phyloP scores from a whole-genome alignment of 495 filamentous ascomycete species.

The Glutinoglossum americanum region DNA sequence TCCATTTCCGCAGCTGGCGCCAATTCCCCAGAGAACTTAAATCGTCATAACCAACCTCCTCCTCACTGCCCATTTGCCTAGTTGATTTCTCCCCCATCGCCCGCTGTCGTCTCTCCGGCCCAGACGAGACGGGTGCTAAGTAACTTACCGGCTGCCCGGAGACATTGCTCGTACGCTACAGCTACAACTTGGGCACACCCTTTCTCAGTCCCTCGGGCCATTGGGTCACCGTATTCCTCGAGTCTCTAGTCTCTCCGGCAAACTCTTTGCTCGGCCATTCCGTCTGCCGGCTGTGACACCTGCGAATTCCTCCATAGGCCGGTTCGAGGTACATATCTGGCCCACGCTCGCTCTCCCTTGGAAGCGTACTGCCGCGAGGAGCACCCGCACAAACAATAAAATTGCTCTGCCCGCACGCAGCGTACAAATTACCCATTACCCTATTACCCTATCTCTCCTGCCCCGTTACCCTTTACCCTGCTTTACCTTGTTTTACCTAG shows the following conservation, averaged over 20 bases:
- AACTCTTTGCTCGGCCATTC: background rate
- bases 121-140: background rate
- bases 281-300: background rate
- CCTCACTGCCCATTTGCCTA: background rate
- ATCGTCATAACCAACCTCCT: background rate
- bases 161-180: background rate
- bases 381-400: background rate
- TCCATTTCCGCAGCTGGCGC: background rate
- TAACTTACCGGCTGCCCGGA: background rate
- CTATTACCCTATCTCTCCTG: too few species aligned
- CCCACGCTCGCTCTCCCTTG: background rate
- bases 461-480: too few species aligned
- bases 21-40: background rate
- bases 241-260: background rate
- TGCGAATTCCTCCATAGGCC: background rate
- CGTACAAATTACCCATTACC: too few species aligned
- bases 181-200: too few species aligned
- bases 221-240: background rate
- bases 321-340: conserved; percentile 1
- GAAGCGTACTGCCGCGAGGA: background rate
- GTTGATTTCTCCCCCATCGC: background rate
- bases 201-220: background rate
- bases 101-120: background rate
- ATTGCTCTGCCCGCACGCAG: background rate
- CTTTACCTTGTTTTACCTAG: too few species aligned